These are phyloP conservation scores for Geotrichum aggregatum DNA, from an alignment of 1,139 yeast species.

Conservation along the genomic window DNA sequence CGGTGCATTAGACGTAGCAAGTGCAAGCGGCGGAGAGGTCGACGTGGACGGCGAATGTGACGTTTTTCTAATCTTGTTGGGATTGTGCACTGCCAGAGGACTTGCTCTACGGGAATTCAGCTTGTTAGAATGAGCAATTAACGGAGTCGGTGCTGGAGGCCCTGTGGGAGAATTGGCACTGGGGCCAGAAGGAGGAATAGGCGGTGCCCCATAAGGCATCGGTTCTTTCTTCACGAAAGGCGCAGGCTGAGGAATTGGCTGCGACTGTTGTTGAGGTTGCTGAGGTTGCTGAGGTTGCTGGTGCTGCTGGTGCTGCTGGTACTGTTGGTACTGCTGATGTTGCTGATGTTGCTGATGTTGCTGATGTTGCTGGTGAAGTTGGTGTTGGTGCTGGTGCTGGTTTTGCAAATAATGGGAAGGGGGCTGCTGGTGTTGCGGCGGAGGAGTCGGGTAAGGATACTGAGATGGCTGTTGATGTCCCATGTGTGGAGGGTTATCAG, in stretches of 20 bases:
- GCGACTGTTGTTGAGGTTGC: constrained; percentile 8
- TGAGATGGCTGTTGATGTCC: constrained; percentile 17
- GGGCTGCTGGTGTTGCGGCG: constrained; percentile 17
- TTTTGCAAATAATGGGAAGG: too few species aligned
- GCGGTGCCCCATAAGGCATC: not conserved
- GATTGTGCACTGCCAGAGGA: not conserved
- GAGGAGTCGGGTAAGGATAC: constrained; percentile 22
- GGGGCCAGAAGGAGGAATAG: not conserved
- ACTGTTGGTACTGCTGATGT: constrained; percentile 8
- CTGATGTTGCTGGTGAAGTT: constrained; percentile 16
- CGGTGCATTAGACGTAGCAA: not conserved
- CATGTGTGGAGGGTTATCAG: not conserved
- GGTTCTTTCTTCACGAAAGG: constrained; percentile 8
- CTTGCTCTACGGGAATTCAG: constrained; percentile 4
- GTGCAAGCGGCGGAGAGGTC: not conserved
- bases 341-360: constrained; percentile 20
- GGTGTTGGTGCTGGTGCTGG: constrained; percentile 12
- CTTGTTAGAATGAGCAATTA: not conserved
- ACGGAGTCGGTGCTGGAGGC: constrained; percentile 9
- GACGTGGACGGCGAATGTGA: not conserved
- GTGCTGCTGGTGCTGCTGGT: constrained; percentile 8
- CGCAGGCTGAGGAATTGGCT: constrained; percentile 6
- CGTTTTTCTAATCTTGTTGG: not conserved
- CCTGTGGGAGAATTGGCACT: not conserved
- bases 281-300: constrained; percentile 2